These are phyloP conservation scores for Pythium aphanidermatum DNA, from an alignment of 352 stramenopile species.

Conservation along the genomic window DNA sequence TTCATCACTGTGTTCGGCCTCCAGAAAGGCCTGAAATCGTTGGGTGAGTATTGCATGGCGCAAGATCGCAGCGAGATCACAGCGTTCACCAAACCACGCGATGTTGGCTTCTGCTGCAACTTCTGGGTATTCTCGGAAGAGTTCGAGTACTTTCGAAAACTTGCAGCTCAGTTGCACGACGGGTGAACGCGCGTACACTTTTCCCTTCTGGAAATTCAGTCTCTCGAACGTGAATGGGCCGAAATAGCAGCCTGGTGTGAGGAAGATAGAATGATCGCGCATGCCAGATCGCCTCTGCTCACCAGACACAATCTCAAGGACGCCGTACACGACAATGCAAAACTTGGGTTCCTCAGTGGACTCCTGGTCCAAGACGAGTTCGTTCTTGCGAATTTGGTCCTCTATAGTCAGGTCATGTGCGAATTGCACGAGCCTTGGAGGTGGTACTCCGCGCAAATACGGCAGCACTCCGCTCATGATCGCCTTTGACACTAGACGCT, in stretches of 20 bases:
- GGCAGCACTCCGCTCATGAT: conserved; percentile 68
- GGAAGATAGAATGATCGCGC: conserved; percentile 45
- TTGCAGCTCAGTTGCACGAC: conserved; percentile 51
- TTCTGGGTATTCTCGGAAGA: conserved; percentile 53
- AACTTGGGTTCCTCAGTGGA: conserved; percentile 31
- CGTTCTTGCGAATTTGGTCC: conserved; percentile 53
- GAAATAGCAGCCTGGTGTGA: conserved; percentile 66
- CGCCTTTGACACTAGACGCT: conserved; percentile 61
- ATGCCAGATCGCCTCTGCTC: conserved; percentile 21
- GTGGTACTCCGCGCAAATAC: conserved; percentile 55
- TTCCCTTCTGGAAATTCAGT: conserved; percentile 40
- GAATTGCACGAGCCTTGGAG: conserved; percentile 45
- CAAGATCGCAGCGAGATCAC: conserved; percentile 56
- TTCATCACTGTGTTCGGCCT: conserved; percentile 72
- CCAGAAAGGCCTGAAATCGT: conserved; percentile 57
- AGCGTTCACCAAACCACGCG: conserved; percentile 64
- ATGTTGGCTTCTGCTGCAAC: conserved; percentile 64
- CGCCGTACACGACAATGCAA: conserved; percentile 60
- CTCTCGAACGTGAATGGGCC: conserved; percentile 69
- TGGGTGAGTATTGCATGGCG: conserved; percentile 49
- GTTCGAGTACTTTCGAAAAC: conserved; percentile 32
- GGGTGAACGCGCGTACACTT: conserved; percentile 41
- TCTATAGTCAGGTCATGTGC: conserved; percentile 58
- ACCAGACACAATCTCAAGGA: conserved; percentile 51
- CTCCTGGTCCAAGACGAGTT: conserved; percentile 49